Evolutionary conservation across 345 rosid species (phyloP), one percentile per base, ranked within the genome.

Genomic region (Trapa bicornis): DNA sequence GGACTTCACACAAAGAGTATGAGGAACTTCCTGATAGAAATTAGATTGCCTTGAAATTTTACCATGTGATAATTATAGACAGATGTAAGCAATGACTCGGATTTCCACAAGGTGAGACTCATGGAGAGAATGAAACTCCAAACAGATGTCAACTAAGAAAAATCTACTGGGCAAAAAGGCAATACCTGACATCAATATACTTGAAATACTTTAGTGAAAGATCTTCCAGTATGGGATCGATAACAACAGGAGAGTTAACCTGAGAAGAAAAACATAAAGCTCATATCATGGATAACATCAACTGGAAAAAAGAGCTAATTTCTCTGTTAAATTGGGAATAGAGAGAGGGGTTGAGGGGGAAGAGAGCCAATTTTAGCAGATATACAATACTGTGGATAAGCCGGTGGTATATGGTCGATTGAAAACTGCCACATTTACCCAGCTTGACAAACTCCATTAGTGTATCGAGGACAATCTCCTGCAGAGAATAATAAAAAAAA

Each of bases 401-500:
- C 68, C 75, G 84, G 70, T 88, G 83, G 74, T 84, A 91, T 56
- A 87, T 86, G 29, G 92, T 78, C 16, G 91, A 90, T 66, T 83
- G 82, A 68, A 88, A 91, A 32, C 76, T 79, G 67, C 96, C 96
- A 35, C 79, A 75, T 75, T 84, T 90, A 41, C 89, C 80, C 65
- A 81, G 70, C 80, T 85, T 90, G 70, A 88, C 89, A 70, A 88
- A 84, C 66, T 86, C 95, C 97, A 93, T 90, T 38, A 90, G 72
- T 0, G 97, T 73, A 39, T 86, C 98, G 79, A 88, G 72, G 65
- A 87, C 86, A 52, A 93, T 72, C 74, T 89, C 97, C 98, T 93
- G 77, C 65, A 61, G 35, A 71, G 56, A 66, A 33, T 50, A 50
- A 50, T 2, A 50, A 50, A 11, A 14, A 14, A 11, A 10, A 50